Base-by-base conservation (phyloP, 441 rosid genomes). In the Populus hybrid region DNA sequence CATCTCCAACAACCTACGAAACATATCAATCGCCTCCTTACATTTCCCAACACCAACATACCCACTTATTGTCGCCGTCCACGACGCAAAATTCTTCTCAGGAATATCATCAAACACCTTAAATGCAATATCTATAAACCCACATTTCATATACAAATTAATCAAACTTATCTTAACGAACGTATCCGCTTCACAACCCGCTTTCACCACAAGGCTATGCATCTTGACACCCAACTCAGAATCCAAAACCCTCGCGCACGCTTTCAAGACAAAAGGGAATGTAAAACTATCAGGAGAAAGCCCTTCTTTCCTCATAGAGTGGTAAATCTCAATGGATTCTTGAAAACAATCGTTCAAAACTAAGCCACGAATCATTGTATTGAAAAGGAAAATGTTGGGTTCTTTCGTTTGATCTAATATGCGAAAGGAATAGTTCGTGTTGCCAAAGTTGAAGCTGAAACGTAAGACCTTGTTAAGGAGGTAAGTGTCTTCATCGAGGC, bases 301-400 rank as follows among this genome's bases (percentile, higher is more conserved):
- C 20, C 89, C 88, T 6, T 78, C 78, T 6, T 30, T 69, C 40
- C 90, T 76, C 92, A 90, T 86, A 8, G 78, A 83, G 75, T 71
- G 14, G 77, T 81, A 90, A 40, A 80, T 78, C 24, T 71, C 77
- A 1, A 85, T 59, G n/a, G 88, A 84, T 5, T 85, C 84, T 32
- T 76, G 28, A 67, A 84, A 87, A 69, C 83, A 81, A 75, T 87
- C 80, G 21, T 72, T 83, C 30, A 87, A 85, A 79, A 87, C 88
- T 24, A 88, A 85, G 35, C 93, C 93, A 20, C 83, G 90, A 63
- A 88, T 81, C 88, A 86, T 88, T 23, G 88, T 86, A 36, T 86
- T 88, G 83, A 85, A 86, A 0, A 86, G 73, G 42, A 78, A 84
- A 36, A 83, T 38, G 69, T 81, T 80, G 74, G 90, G 87, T 57